phyloP scores from a whole-genome alignment of 2,329 filamentous ascomycete genomes.

The Hypoxylon sp. region DNA sequence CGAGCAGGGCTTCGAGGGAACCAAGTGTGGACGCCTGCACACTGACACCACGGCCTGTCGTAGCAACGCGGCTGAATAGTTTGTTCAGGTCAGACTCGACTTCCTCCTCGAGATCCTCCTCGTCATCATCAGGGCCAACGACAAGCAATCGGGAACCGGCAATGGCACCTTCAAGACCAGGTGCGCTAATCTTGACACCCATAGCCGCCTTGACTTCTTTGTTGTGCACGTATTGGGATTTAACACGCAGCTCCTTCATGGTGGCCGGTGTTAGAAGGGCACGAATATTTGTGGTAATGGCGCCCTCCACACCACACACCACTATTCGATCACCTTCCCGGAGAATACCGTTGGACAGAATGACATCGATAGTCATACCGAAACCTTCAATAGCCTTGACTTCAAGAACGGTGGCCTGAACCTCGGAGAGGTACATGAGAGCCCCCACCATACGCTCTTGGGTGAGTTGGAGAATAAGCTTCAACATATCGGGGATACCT shows the following conservation, averaged over 20 bases:
- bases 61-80: slow-evolving; percentile 90
- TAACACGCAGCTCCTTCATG: slow-evolving; percentile 92
- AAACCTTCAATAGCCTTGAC: slow-evolving; percentile 99
- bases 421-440: slow-evolving; percentile 97
- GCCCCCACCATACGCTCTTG: slow-evolving; percentile 98
- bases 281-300: slow-evolving; percentile 94
- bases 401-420: slow-evolving; percentile 96
- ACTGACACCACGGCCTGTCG: slow-evolving; percentile 90
- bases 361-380: slow-evolving; percentile 97
- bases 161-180: slow-evolving; percentile 94
- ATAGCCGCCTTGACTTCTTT: slow-evolving; percentile 98
- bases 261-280: slow-evolving; percentile 92
- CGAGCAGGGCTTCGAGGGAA: slow-evolving; percentile 92
- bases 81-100: slow-evolving; percentile 94
- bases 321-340: slow-evolving; percentile 95
- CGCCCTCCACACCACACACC: slow-evolving; percentile 94
- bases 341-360: slow-evolving; percentile 94
- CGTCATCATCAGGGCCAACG: slow-evolving; percentile 92
- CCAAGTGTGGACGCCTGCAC: slow-evolving; percentile 98
- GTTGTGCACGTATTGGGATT: slow-evolving; percentile 97
- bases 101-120: slow-evolving; percentile 95
- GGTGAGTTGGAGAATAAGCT: slow-evolving; percentile 88
- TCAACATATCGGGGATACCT: slow-evolving; percentile 98
- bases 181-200: slow-evolving; percentile 98
- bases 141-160: slow-evolving; percentile 95